Conservation (phyloP, 805 yeast species). For the Cyberlindnera samutprakarnensis region DNA sequence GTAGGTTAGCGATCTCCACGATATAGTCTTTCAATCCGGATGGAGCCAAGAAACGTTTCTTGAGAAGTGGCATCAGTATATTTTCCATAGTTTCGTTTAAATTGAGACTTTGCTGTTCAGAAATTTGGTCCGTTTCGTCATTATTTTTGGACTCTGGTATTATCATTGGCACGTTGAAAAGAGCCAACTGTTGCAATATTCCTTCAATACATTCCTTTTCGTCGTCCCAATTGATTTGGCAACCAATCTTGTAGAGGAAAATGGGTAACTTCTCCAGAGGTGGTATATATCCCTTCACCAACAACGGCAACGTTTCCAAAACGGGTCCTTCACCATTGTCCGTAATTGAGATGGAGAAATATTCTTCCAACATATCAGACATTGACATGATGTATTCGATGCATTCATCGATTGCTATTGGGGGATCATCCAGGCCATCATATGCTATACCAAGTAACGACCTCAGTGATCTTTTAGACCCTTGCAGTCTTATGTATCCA, state of each 20-base stretch:
- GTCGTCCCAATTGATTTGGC: constrained; percentile 52
- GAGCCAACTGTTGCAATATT: constrained; percentile 59
- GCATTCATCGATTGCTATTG: constrained; percentile 21
- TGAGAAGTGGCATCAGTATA: constrained; percentile 56
- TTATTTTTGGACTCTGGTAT: constrained; percentile 22
- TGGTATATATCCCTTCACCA: constrained; percentile 60
- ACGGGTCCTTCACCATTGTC: constrained; percentile 22
- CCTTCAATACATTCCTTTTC: constrained; percentile 67
- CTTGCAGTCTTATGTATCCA: constrained; percentile 46
- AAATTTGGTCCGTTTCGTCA: constrained; percentile 17
- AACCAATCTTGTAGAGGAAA: constrained; percentile 56
- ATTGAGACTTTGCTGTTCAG: constrained; percentile 21
- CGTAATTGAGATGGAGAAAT: constrained; percentile 50
- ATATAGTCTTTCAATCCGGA: constrained; percentile 42
- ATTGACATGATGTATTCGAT: constrained; percentile 33
- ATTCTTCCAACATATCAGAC: constrained; percentile 77
- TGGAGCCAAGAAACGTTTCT: constrained; percentile 60
- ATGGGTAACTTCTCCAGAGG: constrained; percentile 54
- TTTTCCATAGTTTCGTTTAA: constrained; percentile 42
- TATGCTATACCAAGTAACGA: constrained; percentile 6
- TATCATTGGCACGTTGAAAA: constrained; percentile 62
- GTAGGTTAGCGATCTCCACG: constrained; percentile 83
- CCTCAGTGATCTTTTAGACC: constrained; percentile 14
- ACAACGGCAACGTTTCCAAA: constrained; percentile 55
- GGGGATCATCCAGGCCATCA: constrained; percentile 4